Evolutionary conservation across 176 grass and related monocot genomes (phyloP), one percentile per base, ranked within the genome.

Genomic region (Rhynchospora tenuis): DNA sequence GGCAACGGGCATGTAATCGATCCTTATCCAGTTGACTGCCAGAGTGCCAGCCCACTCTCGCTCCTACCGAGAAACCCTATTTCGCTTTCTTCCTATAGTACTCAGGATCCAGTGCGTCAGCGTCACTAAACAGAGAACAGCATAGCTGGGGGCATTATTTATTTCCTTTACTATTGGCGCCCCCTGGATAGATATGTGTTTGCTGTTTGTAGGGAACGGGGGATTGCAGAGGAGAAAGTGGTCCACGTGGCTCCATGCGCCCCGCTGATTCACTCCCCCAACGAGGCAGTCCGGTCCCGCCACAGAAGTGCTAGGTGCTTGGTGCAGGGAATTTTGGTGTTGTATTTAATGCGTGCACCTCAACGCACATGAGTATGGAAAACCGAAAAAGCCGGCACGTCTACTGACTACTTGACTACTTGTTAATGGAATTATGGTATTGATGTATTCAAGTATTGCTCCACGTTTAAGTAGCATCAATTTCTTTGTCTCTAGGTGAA

Each of bases 1-100:
- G 3, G 9, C 24, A 38, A 38, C 33, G 33, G 33, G 33, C 33
- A 38, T 38, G 33, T 38, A 38, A 38, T 38, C 33, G 33, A 38
- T 58, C 84, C 84, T 85, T 85, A 85, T 85, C 84, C 84, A 85
- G 84, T 85, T 85, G 84, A 85, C 72, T 42, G 43, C 38, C 83
- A 52, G 84, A 85, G 58, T 42, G 43, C 38, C 83, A 52, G 15
- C 57, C 24, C 48, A 72, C 83, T 79, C 78, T 78, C 63, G 17
- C 64, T 10, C 28, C 28, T 66, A 84, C 62, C 81, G 81, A 83
- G 83, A 70, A 83, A 52, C 13, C 81, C 81, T 24, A 83, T 24
- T 12, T 23, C 33, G 47, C 23, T 47, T 19, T 17, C 24, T 0
- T 17, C 6, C 63, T 1, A 20, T 3, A 3, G 14, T 12, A 48